Percentiles rank a stretch among this genome's conserved stretches.
These are phyloP conservation scores for Austroboletus sp. DNA, from an alignment of 1,284 basidiomycete species.

Conservation along the genomic window DNA sequence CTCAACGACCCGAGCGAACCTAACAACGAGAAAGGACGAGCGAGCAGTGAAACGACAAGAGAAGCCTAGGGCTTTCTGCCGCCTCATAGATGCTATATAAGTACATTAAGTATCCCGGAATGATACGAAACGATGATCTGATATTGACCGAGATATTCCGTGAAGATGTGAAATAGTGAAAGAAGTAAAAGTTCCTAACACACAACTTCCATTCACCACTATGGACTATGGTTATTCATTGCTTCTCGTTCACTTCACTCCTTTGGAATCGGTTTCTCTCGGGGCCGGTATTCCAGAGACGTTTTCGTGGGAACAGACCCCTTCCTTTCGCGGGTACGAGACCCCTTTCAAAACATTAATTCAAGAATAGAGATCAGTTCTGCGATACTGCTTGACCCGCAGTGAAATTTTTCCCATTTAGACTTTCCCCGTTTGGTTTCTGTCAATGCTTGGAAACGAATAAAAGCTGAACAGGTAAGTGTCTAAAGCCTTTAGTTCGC, in stretches of 20 bases:
- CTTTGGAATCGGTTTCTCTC: conserved; percentile 1
- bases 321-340: conserved; percentile 2
- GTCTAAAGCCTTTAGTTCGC: conserved; percentile 1
- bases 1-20: too few relatives aligned
- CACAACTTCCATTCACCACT: not conserved
- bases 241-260: conserved; percentile 2
- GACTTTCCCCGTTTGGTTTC: conserved; percentile 10
- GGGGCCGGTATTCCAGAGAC: conserved; percentile 4
- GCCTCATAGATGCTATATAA: too few relatives aligned
- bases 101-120: too few relatives aligned
- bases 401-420: conserved; percentile 15
- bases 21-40: too few relatives aligned
- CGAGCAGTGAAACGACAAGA: too few relatives aligned
- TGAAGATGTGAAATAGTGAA: too few relatives aligned
- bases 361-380: conserved; percentile 9
- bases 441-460: conserved; percentile 5
- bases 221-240: conserved; percentile 16
- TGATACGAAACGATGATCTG: too few relatives aligned
- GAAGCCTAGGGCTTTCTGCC: too few relatives aligned
- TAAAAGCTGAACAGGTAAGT: conserved; percentile 18
- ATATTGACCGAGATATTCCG: too few relatives aligned
- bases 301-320: conserved; percentile 3
- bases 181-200: too few relatives aligned
- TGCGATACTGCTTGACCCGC: conserved; percentile 8
- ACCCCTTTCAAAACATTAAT: conserved; percentile 1